Evolutionary conservation across 2,329 filamentous ascomycete genomes (phyloP).

Genomic region (Clonostachys byssicola): DNA sequence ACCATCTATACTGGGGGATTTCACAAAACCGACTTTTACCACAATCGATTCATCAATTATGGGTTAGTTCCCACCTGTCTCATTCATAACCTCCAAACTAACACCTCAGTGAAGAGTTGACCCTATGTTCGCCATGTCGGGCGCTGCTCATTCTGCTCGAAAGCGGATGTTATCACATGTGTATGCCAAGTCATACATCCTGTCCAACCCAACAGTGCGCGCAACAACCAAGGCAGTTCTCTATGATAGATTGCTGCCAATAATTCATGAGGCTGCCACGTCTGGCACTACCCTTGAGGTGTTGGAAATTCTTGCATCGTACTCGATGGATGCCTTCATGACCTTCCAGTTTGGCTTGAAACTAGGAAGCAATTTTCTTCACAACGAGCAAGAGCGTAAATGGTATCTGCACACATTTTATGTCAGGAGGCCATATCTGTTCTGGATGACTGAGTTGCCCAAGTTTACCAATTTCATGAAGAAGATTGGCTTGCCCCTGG

Average conservation of each 20-base stretch:
- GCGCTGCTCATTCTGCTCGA: neutral
- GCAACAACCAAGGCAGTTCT: neutral
- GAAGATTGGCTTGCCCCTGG: neutral
- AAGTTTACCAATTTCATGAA: neutral
- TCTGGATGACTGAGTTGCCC: neutral
- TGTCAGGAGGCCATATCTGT: neutral
- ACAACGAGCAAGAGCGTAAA: neutral
- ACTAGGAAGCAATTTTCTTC: neutral
- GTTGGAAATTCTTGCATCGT: neutral
- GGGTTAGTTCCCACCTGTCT: neutral
- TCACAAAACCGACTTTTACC: neutral
- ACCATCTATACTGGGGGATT: neutral
- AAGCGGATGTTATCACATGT: neutral
- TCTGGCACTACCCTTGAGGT: neutral
- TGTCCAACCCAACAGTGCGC: neutral
- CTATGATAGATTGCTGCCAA: neutral
- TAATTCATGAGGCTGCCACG: neutral
- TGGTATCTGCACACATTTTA: neutral
- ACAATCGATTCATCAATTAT: neutral
- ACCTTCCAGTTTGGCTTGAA: neutral
- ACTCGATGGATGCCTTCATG: neutral
- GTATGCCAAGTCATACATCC: neutral
- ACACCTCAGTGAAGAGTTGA: neutral
- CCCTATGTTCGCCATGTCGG: neutral
- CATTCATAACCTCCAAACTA: no score